A percentile compares a stretch with the other conserved stretches of the same genome.
Conservation (phyloP, 257 asterid genomes). For the Przewalskia tangutica region DNA sequence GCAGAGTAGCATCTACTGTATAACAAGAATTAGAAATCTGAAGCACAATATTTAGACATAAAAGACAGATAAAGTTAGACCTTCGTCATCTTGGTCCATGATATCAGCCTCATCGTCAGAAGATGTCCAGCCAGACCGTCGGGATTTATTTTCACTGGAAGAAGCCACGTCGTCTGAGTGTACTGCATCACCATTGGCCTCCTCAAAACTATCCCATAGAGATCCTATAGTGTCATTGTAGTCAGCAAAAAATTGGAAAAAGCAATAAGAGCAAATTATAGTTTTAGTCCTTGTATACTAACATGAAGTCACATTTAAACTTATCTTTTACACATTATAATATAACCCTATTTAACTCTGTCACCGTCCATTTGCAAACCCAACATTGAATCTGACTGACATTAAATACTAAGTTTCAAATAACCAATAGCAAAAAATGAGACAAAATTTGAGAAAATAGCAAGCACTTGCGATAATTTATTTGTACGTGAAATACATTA, state of each 20-base stretch:
- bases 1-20: not conserved
- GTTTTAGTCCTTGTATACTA: not conserved
- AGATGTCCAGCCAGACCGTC: conserved; percentile 68
- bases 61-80: conserved; percentile 13
- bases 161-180: conserved; percentile 76
- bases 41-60: not conserved
- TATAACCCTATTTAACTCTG: not conserved
- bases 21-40: not conserved
- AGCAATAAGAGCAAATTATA: conserved; percentile 3
- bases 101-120: conserved; percentile 79
- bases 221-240: conserved; percentile 34
- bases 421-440: not conserved
- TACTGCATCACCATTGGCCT: conserved; percentile 32
- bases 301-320: not conserved
- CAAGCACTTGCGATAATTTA: not conserved
- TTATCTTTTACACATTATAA: not conserved
- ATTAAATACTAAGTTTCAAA: not conserved
- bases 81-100: conserved; percentile 56
- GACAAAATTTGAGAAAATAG: not conserved
- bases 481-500: not conserved
- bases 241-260: too few relatives aligned
- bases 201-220: conserved; percentile 37
- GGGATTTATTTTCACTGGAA: conserved; percentile 51
- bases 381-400: not conserved
- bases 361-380: not conserved